A percentile compares a stretch with the other conserved stretches of the same genome.
Conservation (phyloP, 1,284 basidiomycete species). For the Neotropicomus parvogracilis region DNA sequence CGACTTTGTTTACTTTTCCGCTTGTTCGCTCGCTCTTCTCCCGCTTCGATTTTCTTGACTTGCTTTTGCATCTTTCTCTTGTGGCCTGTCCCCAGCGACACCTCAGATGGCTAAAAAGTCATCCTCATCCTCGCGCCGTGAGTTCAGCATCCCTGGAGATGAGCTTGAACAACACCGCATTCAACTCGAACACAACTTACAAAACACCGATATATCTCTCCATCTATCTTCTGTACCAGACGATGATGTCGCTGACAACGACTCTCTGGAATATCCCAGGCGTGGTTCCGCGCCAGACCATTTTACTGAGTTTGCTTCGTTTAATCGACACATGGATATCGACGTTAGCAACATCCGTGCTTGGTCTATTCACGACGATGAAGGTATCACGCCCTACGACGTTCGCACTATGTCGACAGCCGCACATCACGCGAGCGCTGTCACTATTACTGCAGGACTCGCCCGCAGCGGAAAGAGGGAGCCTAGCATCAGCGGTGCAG, state of each 20-base stretch:
- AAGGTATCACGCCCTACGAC: conserved; percentile 60
- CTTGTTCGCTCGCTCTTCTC: conserved; percentile 1
- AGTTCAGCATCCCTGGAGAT: conserved; percentile 56
- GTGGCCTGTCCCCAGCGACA: conserved; percentile 17
- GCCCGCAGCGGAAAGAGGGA: conserved; percentile 48
- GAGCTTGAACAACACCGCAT: conserved; percentile 69
- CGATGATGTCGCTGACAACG: conserved; percentile 40
- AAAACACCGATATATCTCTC: conserved; percentile 65
- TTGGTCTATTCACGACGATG: conserved; percentile 68
- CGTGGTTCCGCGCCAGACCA: conserved; percentile 56
- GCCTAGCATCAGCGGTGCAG: conserved; percentile 66
- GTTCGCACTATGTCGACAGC: conserved; percentile 74
- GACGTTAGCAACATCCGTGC: conserved; percentile 52
- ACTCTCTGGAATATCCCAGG: conserved; percentile 64
- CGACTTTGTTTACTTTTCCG: conserved; percentile 16
- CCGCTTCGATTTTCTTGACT: conserved; percentile 8
- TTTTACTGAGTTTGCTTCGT: conserved; percentile 55
- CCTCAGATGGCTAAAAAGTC: conserved; percentile 28
- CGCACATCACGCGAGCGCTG: conserved; percentile 80
- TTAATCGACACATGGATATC: conserved; percentile 53
- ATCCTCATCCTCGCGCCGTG: conserved; percentile 25
- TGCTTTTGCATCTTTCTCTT: conserved; percentile 14
- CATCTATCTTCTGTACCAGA: conserved; percentile 50
- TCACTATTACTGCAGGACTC: conserved; percentile 83
- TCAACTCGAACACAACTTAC: conserved; percentile 69